Conservation (phyloP, 2,329 filamentous ascomycete genomes). For the Aspergillus brunneoviolaceus region DNA sequence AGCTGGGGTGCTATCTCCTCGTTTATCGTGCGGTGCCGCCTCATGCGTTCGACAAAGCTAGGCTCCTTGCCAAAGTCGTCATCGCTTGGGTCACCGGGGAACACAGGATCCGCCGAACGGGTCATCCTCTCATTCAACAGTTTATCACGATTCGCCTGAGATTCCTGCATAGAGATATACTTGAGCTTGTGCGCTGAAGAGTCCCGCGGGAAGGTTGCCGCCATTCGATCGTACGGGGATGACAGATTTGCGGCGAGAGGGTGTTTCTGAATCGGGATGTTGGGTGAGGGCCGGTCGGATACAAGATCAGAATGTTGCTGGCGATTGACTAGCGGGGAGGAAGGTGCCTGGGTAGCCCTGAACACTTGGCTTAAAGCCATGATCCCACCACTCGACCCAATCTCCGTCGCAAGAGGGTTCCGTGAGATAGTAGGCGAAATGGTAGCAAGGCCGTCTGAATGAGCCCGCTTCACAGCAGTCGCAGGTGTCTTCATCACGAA, state of each 20-base stretch:
- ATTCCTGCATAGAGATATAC: conserved; percentile 49
- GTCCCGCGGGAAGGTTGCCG: conserved; percentile 34
- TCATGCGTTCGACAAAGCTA: conserved; percentile 36
- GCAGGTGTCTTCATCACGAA: conserved; percentile 46
- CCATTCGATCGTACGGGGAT: conserved; percentile 38
- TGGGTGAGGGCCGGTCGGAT: conserved; percentile 52
- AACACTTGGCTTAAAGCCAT: conserved; percentile 51
- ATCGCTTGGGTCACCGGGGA: conserved; percentile 38
- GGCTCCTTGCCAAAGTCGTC: conserved; percentile 47
- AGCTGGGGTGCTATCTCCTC: conserved; percentile 38
- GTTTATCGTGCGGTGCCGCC: conserved; percentile 34
- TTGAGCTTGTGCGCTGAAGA: conserved; percentile 43
- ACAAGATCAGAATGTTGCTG: conserved; percentile 36
- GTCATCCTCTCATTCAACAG: conserved; percentile 32
- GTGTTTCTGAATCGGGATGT: conserved; percentile 44
- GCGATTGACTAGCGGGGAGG: conserved; percentile 44
- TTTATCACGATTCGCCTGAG: conserved; percentile 43
- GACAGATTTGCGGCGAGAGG: conserved; percentile 36
- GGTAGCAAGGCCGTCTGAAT: conserved; percentile 26
- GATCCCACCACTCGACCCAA: conserved; percentile 38
- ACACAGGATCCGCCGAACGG: conserved; percentile 36
- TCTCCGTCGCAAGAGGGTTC: conserved; percentile 43
- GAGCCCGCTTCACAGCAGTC: conserved; percentile 36
- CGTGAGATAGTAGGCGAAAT: conserved; percentile 43
- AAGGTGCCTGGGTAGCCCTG: conserved; percentile 48